phyloP scores from a whole-genome alignment of 2,329 filamentous ascomycete species.

The Colletotrichum sp. region DNA sequence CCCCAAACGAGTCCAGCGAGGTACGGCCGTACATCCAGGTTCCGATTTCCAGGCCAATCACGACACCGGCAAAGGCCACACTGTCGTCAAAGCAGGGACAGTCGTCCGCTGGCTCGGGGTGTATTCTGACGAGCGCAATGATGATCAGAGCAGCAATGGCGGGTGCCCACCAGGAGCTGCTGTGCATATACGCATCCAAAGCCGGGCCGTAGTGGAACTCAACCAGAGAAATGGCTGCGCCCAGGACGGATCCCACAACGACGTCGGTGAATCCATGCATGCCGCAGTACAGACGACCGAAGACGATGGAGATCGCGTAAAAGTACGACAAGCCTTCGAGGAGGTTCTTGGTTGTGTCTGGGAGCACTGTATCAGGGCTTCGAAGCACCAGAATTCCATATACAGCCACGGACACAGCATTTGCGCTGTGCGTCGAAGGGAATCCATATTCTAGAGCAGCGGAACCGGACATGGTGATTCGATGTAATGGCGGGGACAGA shows the following conservation, averaged over 20 bases:
- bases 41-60: conserved; percentile 83
- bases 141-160: conserved; percentile 69
- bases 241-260: conserved; percentile 77
- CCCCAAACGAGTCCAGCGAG: conserved; percentile 45
- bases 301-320: conserved; percentile 87
- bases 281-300: conserved; percentile 93
- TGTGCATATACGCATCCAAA: conserved; percentile 75
- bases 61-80: conserved; percentile 88
- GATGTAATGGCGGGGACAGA: conserved; percentile 86
- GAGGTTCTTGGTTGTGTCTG: conserved; percentile 60
- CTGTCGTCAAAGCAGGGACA: conserved; percentile 98
- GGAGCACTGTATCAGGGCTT: conserved; percentile 66
- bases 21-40: conserved; percentile 81
- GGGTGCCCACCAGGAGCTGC: conserved; percentile 68
- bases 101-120: conserved; percentile 95
- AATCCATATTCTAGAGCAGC: conserved; percentile 97
- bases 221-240: conserved; percentile 65
- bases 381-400: conserved; percentile 78
- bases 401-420: conserved; percentile 91
- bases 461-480: conserved; percentile 97
- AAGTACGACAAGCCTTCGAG: conserved; percentile 78
- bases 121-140: conserved; percentile 80
- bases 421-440: conserved; percentile 95
- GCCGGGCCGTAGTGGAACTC: conserved; percentile 65
- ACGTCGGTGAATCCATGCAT: conserved; percentile 99